phyloP scores from a whole-genome alignment of 225 moss, liverwort and hornwort species.

The Pseudoscleropodium purum region DNA sequence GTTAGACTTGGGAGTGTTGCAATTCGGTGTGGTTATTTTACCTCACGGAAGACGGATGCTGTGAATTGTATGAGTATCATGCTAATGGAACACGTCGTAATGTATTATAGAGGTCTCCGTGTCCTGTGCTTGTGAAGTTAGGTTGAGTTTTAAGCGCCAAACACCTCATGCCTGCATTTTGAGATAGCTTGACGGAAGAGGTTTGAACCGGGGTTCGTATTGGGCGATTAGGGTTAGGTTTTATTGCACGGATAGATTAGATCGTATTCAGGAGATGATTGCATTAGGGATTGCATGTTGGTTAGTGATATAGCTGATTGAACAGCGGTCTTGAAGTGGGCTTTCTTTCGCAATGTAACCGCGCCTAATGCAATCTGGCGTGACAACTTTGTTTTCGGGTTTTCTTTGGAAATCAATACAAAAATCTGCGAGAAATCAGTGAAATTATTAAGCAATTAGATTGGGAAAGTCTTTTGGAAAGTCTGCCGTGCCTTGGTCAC shows the following conservation, averaged over 20 bases:
- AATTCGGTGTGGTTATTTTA: not conserved
- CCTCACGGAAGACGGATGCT: not conserved
- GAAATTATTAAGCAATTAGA: not conserved
- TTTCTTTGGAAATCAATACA: not conserved
- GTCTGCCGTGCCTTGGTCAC: not conserved
- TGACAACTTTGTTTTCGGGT: not conserved
- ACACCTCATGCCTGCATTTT: not conserved
- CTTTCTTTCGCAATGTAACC: not conserved
- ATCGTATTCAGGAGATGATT: not conserved
- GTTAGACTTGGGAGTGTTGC: not conserved
- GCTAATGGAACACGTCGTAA: not conserved
- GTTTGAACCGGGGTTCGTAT: not conserved
- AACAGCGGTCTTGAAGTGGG: not conserved
- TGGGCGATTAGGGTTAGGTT: constrained; percentile 30
- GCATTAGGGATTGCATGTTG: not conserved
- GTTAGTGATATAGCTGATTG: not conserved
- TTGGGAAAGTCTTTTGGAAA: not conserved
- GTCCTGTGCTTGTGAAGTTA: not conserved
- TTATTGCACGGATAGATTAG: not conserved
- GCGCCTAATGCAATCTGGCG: not conserved
- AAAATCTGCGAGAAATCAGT: not conserved
- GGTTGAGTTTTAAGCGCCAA: not conserved
- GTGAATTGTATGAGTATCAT: not conserved
- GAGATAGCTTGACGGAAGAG: not conserved
- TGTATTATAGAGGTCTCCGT: not conserved